Percentiles rank a stretch among this genome's conserved stretches.
Conservation (phyloP, 2,329 filamentous ascomycete genomes). For the Hypoxylon sp. region DNA sequence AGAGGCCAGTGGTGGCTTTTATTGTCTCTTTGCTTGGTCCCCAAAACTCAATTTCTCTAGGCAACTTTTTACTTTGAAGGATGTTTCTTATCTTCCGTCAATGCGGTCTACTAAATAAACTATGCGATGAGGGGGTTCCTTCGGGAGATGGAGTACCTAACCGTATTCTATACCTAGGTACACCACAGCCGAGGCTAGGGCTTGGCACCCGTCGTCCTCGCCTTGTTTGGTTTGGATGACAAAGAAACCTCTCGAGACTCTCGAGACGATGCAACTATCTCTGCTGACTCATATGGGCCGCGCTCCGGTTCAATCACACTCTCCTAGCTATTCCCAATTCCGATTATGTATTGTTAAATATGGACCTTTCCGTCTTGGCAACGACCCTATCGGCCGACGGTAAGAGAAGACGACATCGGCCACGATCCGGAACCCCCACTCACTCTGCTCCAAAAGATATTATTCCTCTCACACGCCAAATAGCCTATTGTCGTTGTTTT, state of each 20-base stretch:
- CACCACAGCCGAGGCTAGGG: background rate
- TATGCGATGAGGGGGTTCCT: constrained; percentile 19
- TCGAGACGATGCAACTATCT: background rate
- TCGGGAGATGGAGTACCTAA: constrained; percentile 17
- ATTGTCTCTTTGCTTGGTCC: background rate
- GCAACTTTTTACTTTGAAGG: background rate
- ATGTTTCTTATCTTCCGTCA: background rate
- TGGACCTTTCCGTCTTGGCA: constrained; percentile 21
- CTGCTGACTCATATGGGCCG: background rate
- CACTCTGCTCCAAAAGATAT: background rate
- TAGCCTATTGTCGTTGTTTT: background rate
- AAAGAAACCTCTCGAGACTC: background rate
- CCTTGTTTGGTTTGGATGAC: background rate
- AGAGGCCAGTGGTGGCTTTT: too few relatives aligned
- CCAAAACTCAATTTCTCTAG: background rate
- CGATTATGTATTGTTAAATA: background rate
- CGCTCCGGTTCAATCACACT: background rate
- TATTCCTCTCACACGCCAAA: background rate
- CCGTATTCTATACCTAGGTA: background rate
- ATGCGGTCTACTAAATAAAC: background rate
- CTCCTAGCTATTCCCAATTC: background rate
- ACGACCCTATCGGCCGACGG: background rate
- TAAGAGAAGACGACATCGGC: background rate
- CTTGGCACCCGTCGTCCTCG: background rate
- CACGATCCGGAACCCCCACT: background rate